Evolutionary conservation across 345 rosid genomes (phyloP), one percentile per base, ranked within the genome.

Genomic region (Boechera divaricarpa): DNA sequence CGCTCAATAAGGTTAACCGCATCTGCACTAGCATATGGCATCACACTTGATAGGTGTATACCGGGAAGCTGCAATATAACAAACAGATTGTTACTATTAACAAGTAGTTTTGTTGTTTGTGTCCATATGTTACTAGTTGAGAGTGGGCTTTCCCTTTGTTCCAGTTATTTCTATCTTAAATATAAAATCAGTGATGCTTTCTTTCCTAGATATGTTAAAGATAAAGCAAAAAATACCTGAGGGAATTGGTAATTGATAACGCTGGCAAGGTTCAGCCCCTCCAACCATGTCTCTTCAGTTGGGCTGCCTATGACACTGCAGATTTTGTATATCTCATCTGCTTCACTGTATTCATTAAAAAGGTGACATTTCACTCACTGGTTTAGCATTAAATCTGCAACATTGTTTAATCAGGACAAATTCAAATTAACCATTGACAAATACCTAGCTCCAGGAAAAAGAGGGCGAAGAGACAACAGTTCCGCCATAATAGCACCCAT

Each of bases 401-500:
- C 28, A 21, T 47, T 79, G 21, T 56, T 31, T 13, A 67, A 39
- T 68, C 45, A 47, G 18, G 24, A 61, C 9, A 61, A 33, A 2
- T 47, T 21, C 29, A 0, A 31, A 36, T 63, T 13, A 47, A 29
- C 33, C 18, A 21, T 28, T 35, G 54, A 58, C 47, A 66, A 12
- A 3, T 79, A 92, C 98, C 93, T 92, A 72, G 78, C 82, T 45
- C 98, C 98, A 1, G 98, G 98, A 65, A 92, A 92, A 64, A 94
- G 95, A 48, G 98, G 98, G 58, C 86, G 88, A 11, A 94, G 88
- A 63, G 84, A 79, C 71, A 92, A 79, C 77, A 94, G 60, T 75
- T 94, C 98, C 24, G 98, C 96, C 90, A 94, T 87, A 33, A 94
- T 95, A 42, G 99, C 98, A 57, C 99, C 99, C 97, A 95, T 90